A percentile compares a stretch with the other conserved stretches of the same genome.
These are phyloP conservation scores for Lasiosphaeria ovina DNA, from an alignment of 495 filamentous ascomycete species.

Conservation along the genomic window DNA sequence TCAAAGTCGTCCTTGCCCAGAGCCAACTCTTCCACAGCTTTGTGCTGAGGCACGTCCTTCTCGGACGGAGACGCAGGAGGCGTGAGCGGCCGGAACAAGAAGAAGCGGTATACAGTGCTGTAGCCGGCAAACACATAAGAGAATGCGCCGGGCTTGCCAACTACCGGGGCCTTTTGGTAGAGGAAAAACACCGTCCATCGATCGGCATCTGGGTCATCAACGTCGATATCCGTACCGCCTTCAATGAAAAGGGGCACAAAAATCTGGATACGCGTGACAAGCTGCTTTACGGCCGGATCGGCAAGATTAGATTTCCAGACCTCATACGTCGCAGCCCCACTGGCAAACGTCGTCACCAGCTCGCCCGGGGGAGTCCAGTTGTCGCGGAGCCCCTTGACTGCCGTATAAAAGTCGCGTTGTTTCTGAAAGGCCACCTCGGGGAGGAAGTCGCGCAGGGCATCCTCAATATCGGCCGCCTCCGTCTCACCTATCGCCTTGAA, in stretches of 20 bases:
- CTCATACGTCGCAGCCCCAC: conserved; percentile 42
- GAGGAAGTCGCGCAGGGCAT: conserved; percentile 63
- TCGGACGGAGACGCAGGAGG: conserved; percentile 24
- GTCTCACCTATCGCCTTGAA: conserved; percentile 71
- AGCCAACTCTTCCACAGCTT: conserved; percentile 21
- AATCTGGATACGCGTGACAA: conserved; percentile 78
- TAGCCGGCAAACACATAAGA: conserved; percentile 80
- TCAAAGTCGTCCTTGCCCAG: conserved; percentile 30
- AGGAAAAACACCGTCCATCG: conserved; percentile 87
- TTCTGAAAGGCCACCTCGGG: conserved; percentile 66
- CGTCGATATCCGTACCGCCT: conserved; percentile 69
- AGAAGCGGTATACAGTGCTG: conserved; percentile 85
- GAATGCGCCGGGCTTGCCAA: conserved; percentile 45
- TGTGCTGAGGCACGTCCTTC: not conserved
- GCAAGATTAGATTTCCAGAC: conserved; percentile 53
- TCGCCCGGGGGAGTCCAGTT: conserved; percentile 60
- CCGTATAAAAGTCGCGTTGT: conserved; percentile 56
- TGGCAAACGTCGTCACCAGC: conserved; percentile 41
- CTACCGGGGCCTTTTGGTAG: conserved; percentile 61
- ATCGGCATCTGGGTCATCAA: conserved; percentile 70
- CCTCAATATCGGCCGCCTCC: conserved; percentile 63
- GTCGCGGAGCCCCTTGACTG: conserved; percentile 51
- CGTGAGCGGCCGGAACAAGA: conserved; percentile 45
- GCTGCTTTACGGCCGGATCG: conserved; percentile 55
- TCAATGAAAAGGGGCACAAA: conserved; percentile 89